Percentiles rank a stretch among this genome's conserved stretches.
phyloP scores from a whole-genome alignment of 1,284 basidiomycete genomes.

The Volvariella surrecta region DNA sequence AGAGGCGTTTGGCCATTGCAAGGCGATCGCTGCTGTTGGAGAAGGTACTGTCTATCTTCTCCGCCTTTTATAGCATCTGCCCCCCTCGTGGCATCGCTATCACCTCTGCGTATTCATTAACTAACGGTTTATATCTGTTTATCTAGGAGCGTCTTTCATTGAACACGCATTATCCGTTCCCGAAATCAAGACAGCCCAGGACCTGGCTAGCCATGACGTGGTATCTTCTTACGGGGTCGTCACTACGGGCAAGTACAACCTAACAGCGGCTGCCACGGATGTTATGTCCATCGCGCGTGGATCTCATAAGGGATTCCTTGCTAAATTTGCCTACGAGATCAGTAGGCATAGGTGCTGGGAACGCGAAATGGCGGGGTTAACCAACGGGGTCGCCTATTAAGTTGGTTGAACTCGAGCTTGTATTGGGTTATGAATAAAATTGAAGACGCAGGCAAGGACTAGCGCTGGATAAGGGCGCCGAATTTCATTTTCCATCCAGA shows the following conservation, averaged over 20 bases:
- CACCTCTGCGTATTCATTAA: background rate
- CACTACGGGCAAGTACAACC: constrained; percentile 41
- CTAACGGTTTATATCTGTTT: background rate
- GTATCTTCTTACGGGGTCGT: constrained; percentile 53
- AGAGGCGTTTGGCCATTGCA: constrained; percentile 76
- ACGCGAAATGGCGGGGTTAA: constrained; percentile 51
- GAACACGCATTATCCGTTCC: constrained; percentile 35
- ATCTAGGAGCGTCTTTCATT: constrained; percentile 40
- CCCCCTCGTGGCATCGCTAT: no score
- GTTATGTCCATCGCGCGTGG: constrained; percentile 32
- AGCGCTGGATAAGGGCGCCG: no score
- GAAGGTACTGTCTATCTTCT: constrained; percentile 32
- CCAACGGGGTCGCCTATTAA: constrained; percentile 47
- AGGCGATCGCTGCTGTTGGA: constrained; percentile 68
- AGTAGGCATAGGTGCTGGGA: constrained; percentile 57
- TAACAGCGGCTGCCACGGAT: constrained; percentile 31
- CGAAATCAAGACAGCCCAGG: constrained; percentile 27
- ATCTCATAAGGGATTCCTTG: constrained; percentile 40
- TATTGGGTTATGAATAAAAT: no score
- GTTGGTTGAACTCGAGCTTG: no score
- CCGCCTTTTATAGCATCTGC: background rate
- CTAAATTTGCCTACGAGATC: constrained; percentile 51
- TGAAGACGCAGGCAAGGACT: no score
- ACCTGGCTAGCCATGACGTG: constrained; percentile 25
- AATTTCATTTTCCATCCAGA: no score